Conservation (phyloP, 1,139 yeast species). For the Suhomyces taliae region DNA sequence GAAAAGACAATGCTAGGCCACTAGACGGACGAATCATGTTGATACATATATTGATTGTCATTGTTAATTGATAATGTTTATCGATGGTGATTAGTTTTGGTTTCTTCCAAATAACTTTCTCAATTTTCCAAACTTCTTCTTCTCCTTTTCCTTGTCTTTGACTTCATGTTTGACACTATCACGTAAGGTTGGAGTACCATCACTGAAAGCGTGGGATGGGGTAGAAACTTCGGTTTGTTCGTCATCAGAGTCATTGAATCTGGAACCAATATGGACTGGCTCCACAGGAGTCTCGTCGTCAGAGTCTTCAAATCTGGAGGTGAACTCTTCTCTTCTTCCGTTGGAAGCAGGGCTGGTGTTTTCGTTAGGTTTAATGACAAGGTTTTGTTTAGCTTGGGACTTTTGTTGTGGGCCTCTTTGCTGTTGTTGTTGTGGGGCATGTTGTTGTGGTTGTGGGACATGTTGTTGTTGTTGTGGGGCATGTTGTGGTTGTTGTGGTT, state of each 20-base stretch:
- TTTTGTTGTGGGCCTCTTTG: conserved; percentile 9
- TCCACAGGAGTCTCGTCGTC: conserved; percentile 33
- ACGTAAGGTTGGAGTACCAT: conserved; percentile 13
- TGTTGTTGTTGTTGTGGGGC: not conserved
- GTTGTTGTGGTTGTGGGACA: too few relatives aligned
- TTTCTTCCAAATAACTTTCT: conserved; percentile 59
- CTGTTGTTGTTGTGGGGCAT: conserved; percentile 3
- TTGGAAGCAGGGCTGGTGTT: not conserved
- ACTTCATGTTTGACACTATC: conserved; percentile 12
- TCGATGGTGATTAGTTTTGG: not conserved
- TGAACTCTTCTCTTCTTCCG: conserved; percentile 14
- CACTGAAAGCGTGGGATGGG: conserved; percentile 5
- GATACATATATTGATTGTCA: too few relatives aligned
- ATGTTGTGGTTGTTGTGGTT: not conserved
- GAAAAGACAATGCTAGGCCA: not conserved
- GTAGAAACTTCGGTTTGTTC: conserved; percentile 11
- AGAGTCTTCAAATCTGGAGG: conserved; percentile 58
- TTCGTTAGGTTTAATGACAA: not conserved
- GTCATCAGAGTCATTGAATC: conserved; percentile 27
- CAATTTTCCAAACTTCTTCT: conserved; percentile 52
- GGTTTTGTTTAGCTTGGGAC: conserved; percentile 1
- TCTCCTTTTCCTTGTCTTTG: conserved; percentile 31
- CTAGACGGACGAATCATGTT: too few relatives aligned
- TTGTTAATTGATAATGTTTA: too few relatives aligned
- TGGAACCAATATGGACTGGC: conserved; percentile 16